phyloP scores from a whole-genome alignment of 2,329 filamentous ascomycete species.

The Thielaviopsis musarum region DNA sequence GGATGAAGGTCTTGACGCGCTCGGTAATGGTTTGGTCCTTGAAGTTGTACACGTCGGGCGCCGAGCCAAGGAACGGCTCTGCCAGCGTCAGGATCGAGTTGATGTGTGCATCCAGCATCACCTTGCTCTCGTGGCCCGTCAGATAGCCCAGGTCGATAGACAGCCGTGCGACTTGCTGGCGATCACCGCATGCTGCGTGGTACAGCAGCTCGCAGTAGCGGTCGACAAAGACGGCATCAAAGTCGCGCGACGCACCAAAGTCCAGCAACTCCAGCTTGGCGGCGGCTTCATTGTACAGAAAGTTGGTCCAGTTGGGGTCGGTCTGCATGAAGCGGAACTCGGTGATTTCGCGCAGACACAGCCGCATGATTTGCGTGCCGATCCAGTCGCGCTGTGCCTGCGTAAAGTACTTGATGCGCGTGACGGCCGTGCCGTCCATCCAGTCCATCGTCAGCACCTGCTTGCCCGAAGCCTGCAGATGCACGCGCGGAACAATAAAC shows the following conservation, averaged over 20 bases:
- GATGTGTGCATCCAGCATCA: constrained; percentile 86
- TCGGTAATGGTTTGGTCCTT: constrained; percentile 91
- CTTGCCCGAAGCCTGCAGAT: constrained; percentile 62
- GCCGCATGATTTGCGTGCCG: constrained; percentile 77
- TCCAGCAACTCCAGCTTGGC: constrained; percentile 78
- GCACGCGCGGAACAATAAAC: constrained; percentile 67
- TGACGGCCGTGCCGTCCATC: constrained; percentile 74
- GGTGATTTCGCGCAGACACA: constrained; percentile 82
- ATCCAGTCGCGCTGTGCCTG: constrained; percentile 91
- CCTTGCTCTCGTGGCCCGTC: constrained; percentile 69
- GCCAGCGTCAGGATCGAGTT: constrained; percentile 76
- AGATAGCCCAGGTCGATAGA: constrained; percentile 75
- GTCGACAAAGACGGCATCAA: constrained; percentile 59
- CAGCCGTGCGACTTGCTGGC: constrained; percentile 42
- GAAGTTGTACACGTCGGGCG: constrained; percentile 82
- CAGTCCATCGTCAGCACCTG: constrained; percentile 88
- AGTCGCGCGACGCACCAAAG: constrained; percentile 85
- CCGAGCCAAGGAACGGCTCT: constrained; percentile 66
- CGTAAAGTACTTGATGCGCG: constrained; percentile 55
- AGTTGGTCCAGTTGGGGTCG: constrained; percentile 99
- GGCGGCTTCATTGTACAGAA: constrained; percentile 63
- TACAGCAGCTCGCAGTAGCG: constrained; percentile 67
- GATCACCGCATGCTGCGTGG: constrained; percentile 59
- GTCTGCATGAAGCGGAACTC: constrained; percentile 99
- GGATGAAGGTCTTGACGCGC: constrained; percentile 72